Evolutionary conservation across 2,329 filamentous ascomycete species (phyloP).

Genomic region (Colletotrichum karsti): DNA sequence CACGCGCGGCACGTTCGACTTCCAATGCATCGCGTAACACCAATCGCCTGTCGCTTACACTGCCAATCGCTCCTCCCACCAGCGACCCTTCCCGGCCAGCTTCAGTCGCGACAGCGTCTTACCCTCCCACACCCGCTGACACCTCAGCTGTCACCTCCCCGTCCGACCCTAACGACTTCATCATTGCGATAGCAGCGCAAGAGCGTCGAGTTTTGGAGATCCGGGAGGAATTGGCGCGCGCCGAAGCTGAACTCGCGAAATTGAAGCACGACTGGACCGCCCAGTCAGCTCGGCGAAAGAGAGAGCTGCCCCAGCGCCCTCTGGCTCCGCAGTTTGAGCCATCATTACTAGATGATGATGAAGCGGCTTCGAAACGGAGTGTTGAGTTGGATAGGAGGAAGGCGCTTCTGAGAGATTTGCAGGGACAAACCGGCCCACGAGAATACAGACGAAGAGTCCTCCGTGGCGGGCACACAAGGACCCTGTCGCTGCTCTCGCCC

Average conservation of each 20-base stretch:
- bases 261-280: constrained; percentile 87
- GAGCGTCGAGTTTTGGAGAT: constrained; percentile 91
- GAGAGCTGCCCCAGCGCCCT: constrained; percentile 65
- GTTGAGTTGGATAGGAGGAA: constrained; percentile 79
- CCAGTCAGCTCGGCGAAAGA: constrained; percentile 81
- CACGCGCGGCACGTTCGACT: constrained; percentile 59
- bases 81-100: constrained; percentile 61
- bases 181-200: constrained; percentile 91
- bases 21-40: constrained; percentile 62
- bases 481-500: constrained; percentile 84
- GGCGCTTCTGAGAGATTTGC: constrained; percentile 62
- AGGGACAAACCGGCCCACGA: constrained; percentile 53
- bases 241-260: constrained; percentile 77
- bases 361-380: constrained; percentile 45
- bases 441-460: constrained; percentile 70
- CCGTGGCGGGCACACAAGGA: constrained; percentile 68
- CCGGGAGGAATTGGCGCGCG: constrained; percentile 85
- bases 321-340: constrained; percentile 29
- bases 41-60: constrained; percentile 67
- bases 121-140: constrained; percentile 61
- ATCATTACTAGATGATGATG: constrained; percentile 48
- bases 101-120: constrained; percentile 54
- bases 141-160: constrained; percentile 52
- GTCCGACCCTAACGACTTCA: constrained; percentile 71
- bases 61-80: constrained; percentile 67